phyloP scores from a whole-genome alignment of 2,329 filamentous ascomycete species.

The Xylariaceae sp. region DNA sequence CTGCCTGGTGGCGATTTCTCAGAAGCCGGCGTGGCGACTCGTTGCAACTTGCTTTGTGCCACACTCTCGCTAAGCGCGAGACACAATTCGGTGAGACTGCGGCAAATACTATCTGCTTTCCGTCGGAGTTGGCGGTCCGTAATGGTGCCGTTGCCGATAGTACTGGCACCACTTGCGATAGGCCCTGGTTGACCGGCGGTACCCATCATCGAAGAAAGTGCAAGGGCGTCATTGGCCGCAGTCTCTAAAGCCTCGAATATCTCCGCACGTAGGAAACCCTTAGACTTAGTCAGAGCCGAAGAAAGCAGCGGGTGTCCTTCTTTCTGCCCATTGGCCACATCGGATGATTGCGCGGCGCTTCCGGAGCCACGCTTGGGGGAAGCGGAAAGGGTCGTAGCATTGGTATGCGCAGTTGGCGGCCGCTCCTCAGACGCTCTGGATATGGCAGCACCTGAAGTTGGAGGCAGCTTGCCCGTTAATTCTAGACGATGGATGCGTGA shows the following conservation, averaged over 20 bases:
- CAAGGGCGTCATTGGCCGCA: conserved; percentile 78
- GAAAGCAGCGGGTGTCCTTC: conserved; percentile 78
- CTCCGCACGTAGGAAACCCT: conserved; percentile 66
- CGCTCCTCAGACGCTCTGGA: conserved; percentile 76
- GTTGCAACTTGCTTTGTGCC: conserved; percentile 40
- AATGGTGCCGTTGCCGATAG: conserved; percentile 56
- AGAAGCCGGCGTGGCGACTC: conserved; percentile 30
- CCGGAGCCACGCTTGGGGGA: conserved; percentile 76
- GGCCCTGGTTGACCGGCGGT: conserved; percentile 68
- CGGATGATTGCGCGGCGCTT: conserved; percentile 49
- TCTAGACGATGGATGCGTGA: conserved; percentile 90
- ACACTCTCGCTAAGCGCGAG: conserved; percentile 74
- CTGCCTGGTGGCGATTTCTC: conserved; percentile 42
- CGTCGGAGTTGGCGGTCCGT: conserved; percentile 85
- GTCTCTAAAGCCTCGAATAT: conserved; percentile 80
- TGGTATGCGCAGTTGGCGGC: conserved; percentile 85
- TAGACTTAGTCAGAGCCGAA: conserved; percentile 79
- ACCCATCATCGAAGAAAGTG: conserved; percentile 77
- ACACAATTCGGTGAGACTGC: conserved; percentile 89
- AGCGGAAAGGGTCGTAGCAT: conserved; percentile 82
- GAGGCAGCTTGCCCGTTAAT: conserved; percentile 81
- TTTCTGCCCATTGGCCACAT: conserved; percentile 48
- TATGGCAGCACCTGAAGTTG: conserved; percentile 80
- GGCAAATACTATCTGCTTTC: conserved; percentile 91
- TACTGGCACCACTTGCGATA: conserved; percentile 68